phyloP scores from a whole-genome alignment of 768 basidiomycete species.

The Hebeloma cylindrosporum region DNA sequence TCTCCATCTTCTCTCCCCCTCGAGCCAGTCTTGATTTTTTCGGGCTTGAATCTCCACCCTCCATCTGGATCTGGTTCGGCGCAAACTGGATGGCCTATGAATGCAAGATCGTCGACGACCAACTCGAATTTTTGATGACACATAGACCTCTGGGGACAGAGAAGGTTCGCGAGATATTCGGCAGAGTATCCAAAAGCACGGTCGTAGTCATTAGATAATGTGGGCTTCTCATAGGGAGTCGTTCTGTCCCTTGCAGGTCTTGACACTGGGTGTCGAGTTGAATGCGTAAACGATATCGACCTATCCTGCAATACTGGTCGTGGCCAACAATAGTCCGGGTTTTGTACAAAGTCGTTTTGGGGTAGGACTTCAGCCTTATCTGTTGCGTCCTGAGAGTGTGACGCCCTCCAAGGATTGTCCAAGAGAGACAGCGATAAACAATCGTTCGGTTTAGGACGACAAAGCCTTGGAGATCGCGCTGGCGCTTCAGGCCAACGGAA shows the following conservation, averaged over 20 bases:
- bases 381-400: conserved; percentile 45
- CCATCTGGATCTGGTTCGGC: conserved; percentile 58
- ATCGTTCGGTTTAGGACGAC: conserved; percentile 60
- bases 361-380: conserved; percentile 21
- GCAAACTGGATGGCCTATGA: conserved; percentile 93
- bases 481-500: conserved; percentile 86
- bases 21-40: conserved; percentile 49
- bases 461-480: conserved; percentile 60
- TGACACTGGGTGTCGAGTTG: conserved; percentile 45
- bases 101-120: conserved; percentile 86
- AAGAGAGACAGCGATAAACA: conserved; percentile 47
- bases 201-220: conserved; percentile 55
- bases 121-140: conserved; percentile 96
- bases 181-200: conserved; percentile 77
- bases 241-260: conserved; percentile 42
- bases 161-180: conserved; percentile 76
- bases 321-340: conserved; percentile 65
- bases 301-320: conserved; percentile 50
- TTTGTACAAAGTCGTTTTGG: conserved; percentile 25
- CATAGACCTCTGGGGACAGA: conserved; percentile 75
- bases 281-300: conserved; percentile 51
- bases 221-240: conserved; percentile 35
- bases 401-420: conserved; percentile 76
- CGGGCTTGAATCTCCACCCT: conserved; percentile 72
- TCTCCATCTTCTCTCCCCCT: conserved; percentile 60